These are phyloP conservation scores for Panaeolus cyanescens DNA, from an alignment of 768 basidiomycete species.

Conservation along the genomic window DNA sequence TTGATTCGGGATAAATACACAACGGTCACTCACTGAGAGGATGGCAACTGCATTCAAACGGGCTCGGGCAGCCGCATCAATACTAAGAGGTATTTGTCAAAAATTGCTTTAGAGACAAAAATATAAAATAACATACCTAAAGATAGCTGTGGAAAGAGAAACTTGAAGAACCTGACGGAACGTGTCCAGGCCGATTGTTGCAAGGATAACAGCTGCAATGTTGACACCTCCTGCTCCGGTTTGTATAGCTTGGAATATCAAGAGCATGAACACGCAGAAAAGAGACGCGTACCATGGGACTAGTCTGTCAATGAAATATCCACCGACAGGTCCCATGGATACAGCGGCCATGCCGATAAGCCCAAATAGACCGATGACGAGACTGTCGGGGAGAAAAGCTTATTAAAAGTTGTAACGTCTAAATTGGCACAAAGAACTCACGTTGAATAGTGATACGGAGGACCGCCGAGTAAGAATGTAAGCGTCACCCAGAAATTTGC, in stretches of 20 bases:
- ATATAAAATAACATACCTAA: conserved; percentile 37
- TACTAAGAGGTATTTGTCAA: conserved; percentile 27
- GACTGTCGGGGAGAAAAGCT: conserved; percentile 23
- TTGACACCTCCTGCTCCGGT: conserved; percentile 69
- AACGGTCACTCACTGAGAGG: conserved; percentile 50
- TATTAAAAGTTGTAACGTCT: background rate
- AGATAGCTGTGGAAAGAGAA: conserved; percentile 60
- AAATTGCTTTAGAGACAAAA: conserved; percentile 1
- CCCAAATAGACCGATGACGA: conserved; percentile 73
- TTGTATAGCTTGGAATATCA: conserved; percentile 63
- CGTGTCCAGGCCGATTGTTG: conserved; percentile 71
- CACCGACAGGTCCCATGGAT: conserved; percentile 66
- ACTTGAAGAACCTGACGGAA: conserved; percentile 78
- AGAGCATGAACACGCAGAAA: conserved; percentile 45
- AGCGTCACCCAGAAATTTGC: conserved; percentile 71
- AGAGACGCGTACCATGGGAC: conserved; percentile 81
- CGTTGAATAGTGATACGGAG: conserved; percentile 79
- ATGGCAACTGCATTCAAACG: conserved; percentile 79
- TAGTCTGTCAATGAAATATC: conserved; percentile 66
- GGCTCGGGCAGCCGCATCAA: conserved; percentile 53
- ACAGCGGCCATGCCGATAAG: conserved; percentile 76
- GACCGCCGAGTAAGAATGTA: conserved; percentile 79
- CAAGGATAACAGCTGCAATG: conserved; percentile 70
- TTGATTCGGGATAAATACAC: background rate
- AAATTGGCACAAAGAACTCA: conserved; percentile 27